These are phyloP conservation scores for Daldinia caldariorum DNA, from an alignment of 495 filamentous ascomycete genomes.

Conservation along the genomic window DNA sequence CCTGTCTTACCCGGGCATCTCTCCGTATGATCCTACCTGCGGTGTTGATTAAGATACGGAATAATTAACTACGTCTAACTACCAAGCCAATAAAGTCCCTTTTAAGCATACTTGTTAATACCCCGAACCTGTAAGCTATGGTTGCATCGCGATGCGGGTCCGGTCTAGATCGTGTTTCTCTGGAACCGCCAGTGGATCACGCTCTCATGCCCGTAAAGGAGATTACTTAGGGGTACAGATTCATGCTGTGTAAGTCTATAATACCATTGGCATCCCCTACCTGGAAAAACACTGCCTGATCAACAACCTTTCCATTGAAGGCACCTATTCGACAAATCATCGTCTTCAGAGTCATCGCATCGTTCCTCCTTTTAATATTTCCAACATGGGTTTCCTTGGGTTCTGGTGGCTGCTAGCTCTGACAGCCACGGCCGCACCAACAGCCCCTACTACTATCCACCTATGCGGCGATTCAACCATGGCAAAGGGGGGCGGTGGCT, in stretches of 20 bases:
- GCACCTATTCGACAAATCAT: not conserved
- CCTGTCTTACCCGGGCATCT: not conserved
- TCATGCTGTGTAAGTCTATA: slow-evolving; percentile 11
- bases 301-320: not conserved
- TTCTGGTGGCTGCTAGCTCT: slow-evolving; percentile 20
- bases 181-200: not conserved
- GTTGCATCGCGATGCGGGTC: slow-evolving; percentile 20
- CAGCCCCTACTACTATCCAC: slow-evolving; percentile 52
- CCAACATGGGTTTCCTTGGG: slow-evolving; percentile 21
- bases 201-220: not conserved
- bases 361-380: not conserved
- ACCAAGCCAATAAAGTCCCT: not conserved
- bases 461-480: slow-evolving; percentile 67
- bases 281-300: not conserved
- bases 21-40: not conserved
- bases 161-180: slow-evolving; percentile 19
- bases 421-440: slow-evolving; percentile 19
- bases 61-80: slow-evolving; percentile 1
- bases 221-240: not conserved
- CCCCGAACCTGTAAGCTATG: slow-evolving; percentile 2
- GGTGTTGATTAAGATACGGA: slow-evolving; percentile 23
- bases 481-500: slow-evolving; percentile 55
- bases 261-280: not conserved
- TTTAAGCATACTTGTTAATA: not conserved
- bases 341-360: not conserved